phyloP scores from a whole-genome alignment of 495 filamentous ascomycete genomes.

The Penicillium manginii region DNA sequence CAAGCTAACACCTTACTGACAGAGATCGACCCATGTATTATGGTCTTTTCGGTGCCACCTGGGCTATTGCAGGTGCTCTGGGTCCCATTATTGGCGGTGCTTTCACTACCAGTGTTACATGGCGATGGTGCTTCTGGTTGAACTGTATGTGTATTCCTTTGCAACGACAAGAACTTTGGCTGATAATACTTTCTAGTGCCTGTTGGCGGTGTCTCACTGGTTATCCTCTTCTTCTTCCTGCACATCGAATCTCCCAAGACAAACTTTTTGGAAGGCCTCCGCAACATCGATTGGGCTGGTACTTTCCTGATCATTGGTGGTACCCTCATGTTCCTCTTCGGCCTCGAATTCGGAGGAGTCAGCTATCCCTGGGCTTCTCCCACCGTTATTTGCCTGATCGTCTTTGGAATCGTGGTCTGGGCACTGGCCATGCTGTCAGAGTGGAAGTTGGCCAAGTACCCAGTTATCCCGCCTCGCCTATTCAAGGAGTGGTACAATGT shows the following conservation, averaged over 20 bases:
- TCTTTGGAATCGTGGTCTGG: conserved; percentile 71
- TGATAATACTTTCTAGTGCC: conserved; percentile 53
- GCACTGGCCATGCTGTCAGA: conserved; percentile 69
- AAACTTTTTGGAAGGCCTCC: conserved; percentile 68
- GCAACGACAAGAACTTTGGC: conserved; percentile 1
- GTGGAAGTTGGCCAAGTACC: conserved; percentile 72
- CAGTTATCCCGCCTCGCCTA: conserved; percentile 74
- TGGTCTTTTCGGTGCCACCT: conserved; percentile 67
- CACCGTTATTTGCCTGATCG: conserved; percentile 75
- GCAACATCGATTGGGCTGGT: conserved; percentile 77
- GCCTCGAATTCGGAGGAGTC: conserved; percentile 77
- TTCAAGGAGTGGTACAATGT: conserved; percentile 64
- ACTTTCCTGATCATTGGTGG: conserved; percentile 71
- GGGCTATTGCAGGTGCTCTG: conserved; percentile 73
- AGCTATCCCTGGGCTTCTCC: conserved; percentile 75
- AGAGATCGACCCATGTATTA: conserved; percentile 67
- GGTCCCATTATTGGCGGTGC: conserved; percentile 79
- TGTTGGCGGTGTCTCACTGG: conserved; percentile 69
- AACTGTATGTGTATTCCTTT: conserved; percentile 50
- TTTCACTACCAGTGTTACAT: conserved; percentile 65
- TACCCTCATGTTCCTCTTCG: conserved; percentile 81
- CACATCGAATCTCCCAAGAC: conserved; percentile 78
- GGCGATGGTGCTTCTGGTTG: conserved; percentile 70
- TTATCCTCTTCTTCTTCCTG: conserved; percentile 70
- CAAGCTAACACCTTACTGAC: conserved; percentile 20